Evolutionary conservation across 495 filamentous ascomycete species (phyloP), one percentile per base, ranked within the genome.

Genomic region (Pseudevernia furfuracea): DNA sequence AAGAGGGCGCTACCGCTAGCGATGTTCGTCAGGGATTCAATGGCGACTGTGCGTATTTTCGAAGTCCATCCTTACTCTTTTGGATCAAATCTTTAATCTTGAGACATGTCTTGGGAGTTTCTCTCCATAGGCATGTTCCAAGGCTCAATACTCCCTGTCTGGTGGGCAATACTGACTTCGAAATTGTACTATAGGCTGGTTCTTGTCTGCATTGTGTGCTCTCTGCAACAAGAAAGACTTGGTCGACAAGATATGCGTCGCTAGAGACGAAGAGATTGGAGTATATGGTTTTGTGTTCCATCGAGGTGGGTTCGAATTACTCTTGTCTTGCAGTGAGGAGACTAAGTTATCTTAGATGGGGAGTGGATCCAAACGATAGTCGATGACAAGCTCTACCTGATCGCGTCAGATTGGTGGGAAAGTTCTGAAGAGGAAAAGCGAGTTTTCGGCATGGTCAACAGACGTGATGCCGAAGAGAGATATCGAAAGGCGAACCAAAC

Each of bases 221-320:
- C 81, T 96, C 65, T 87, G 85, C 46, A 93, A 91, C 71, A 91
- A 93, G 75, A 77, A 84, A 39, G 86, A 84, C 0, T 75, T 96
- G 65, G 89, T 96, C 61, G 84, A 92, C 69, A 84, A 81, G 57
- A 80, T 96, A 17, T 97, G 92, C 71, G 90, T 96, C n/a, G 86
- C 84, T 25, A 79, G 83, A 21, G 84, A 96, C 71, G 86, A 93
- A 71, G 77, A 81, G 55, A 85, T 96, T 36, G 93, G 93, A 8
- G 91, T 96, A 23, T 96, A 97, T 70, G 92, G 93, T 0, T 96
- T 96, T 71, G 92, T 96, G 14, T 96, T 97, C 73, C 83, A 91
- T 75, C 84, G 93, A 69, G 85, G 84, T 87, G 73, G 67, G 78
- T 64, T 36, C 38, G 25, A 34, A 19, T 17, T 25, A 37, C 58